Evolutionary conservation across 345 rosid species (phyloP), one percentile per base, ranked within the genome.

Genomic region (Gossypium anomalum): DNA sequence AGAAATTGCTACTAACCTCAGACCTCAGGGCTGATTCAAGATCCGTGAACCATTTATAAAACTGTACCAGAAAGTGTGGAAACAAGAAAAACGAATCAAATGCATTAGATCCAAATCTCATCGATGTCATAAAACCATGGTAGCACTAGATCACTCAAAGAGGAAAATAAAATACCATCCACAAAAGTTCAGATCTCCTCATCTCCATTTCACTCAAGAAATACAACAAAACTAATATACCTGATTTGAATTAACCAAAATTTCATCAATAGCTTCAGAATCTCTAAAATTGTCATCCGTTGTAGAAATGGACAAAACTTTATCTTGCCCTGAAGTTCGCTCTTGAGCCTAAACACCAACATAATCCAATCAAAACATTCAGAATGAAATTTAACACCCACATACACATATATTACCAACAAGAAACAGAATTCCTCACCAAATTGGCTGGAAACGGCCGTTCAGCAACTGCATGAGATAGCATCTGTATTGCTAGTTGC

Each of bases 1-100:
- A 59, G 74, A 70, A 72, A 69, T 25, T 44, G 73, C 48, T 70
- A 84, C 94, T 77, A 85, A 94, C 98, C 98, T 94, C 98, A 45
- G 97, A 94, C 82, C 91, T 94, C 98, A 94, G 87, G 15, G 98
- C 97, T 34, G 88, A 91, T 85, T 94, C 98, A 79, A 94, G 97
- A 91, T 94, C 97, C 10, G 98, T 85, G 78, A 94, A 94, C 98
- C 98, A 94, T 71, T 94, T 92, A 84, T 92, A 94, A 72, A 94
- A 94, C 98, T 94, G 89, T 72, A 74, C 17, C 27, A 16, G 66
- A 19, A 13, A 59, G 41, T 20, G 45, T 49, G 58, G 58, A 66
- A 66, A 38, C 67, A 44, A 65, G 15, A 25, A 55, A 13, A 19
- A 2, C 0, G 4, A 65, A 71, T 14, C 34, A 19, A 82, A 64